Base-by-base conservation (phyloP, 495 filamentous ascomycete genomes). In the Aspergillus taichungensis region DNA sequence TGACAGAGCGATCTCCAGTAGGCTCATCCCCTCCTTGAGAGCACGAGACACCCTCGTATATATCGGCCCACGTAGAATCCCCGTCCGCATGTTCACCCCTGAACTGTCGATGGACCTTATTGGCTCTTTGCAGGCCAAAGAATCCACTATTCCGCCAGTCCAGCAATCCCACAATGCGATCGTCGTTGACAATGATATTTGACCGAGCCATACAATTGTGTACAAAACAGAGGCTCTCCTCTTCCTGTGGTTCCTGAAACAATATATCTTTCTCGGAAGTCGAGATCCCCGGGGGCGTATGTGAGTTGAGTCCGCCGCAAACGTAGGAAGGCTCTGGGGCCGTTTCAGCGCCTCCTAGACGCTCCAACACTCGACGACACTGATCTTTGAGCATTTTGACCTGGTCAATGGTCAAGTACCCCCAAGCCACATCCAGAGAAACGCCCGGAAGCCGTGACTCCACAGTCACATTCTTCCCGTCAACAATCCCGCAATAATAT, bases 381-480 rank as follows among this genome's bases (percentile, higher is more conserved):
- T 72, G 66, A 36, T 57, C 49, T 40, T 69, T 72, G 34, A 72
- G 44, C 12, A 14, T 40, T 13, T 56, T 43, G 12, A 67, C 59
- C 40, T 72, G 60, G 8, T 60, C 52, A 3, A 50, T 9, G 13
- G 45, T 56, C 31, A 72, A 56, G 37, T 72, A 67, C 18, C 56
- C 62, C 66, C 66, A 69, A 6, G 68, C 65, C 18, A 67, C 66
- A 27, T 72, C 68, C 10, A 72, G 53, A 11, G 68, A 66, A 24
- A 69, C 66, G 11, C 68, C 68, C 28, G 68, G 62, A n/a, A 70
- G 60, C 35, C 68, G 54, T 13, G 66, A 66, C 51, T 69, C 65
- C 24, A 70, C 57, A 5, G 65, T 67, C 18, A 68, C 59, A 43
- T 69, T 72, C 40, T 61, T 68, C 33, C 56, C 63, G 31, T 66